phyloP scores from a whole-genome alignment of 805 yeast genomes.

The Kazachstania taianensis region DNA sequence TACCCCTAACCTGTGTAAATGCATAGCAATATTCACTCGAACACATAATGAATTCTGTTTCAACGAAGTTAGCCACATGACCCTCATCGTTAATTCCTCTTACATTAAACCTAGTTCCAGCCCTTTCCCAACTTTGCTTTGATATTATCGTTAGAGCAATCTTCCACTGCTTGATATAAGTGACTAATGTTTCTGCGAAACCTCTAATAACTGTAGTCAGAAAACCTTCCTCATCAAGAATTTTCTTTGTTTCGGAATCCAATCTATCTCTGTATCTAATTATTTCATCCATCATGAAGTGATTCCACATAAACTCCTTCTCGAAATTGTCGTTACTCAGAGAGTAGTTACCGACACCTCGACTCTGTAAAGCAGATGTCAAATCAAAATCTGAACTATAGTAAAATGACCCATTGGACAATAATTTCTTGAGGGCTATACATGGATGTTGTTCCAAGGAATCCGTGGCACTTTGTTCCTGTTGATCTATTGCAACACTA shows the following conservation, averaged over 20 bases:
- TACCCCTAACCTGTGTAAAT: constrained; percentile 82
- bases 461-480: constrained; percentile 17
- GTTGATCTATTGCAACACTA: constrained; percentile 2
- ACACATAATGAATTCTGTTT: constrained; percentile 74
- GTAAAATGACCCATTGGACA: constrained; percentile 83
- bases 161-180: constrained; percentile 30
- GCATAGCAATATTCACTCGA: constrained; percentile 50
- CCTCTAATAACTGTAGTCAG: constrained; percentile 91
- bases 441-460: constrained; percentile 67
- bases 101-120: constrained; percentile 90
- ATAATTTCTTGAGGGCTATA: constrained; percentile 59
- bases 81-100: constrained; percentile 95
- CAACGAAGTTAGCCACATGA: constrained; percentile 91
- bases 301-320: constrained; percentile 93
- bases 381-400: constrained; percentile 88
- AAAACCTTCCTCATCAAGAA: constrained; percentile 67
- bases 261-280: constrained; percentile 61
- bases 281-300: constrained; percentile 77
- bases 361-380: constrained; percentile 70
- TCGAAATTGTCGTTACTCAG: constrained; percentile 51
- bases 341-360: constrained; percentile 46
- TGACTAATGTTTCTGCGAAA: constrained; percentile 67
- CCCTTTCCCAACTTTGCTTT: constrained; percentile 89
- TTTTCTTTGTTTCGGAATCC: constrained; percentile 44
- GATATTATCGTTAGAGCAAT: constrained; percentile 68